phyloP scores from a whole-genome alignment of 148 eudicot genomes.

The Silene latifolia region DNA sequence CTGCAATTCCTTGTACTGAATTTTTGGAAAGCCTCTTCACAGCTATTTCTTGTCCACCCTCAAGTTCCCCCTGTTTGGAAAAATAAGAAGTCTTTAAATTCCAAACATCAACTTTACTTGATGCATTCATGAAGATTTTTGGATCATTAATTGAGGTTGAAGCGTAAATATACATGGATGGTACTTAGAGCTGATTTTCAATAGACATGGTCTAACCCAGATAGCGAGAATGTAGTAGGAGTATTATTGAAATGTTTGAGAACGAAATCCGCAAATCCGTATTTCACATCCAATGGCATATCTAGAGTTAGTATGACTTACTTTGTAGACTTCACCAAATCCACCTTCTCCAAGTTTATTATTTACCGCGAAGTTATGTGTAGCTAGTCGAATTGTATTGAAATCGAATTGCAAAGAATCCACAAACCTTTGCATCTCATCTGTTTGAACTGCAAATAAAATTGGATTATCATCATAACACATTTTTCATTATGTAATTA shows the following conservation, averaged over 20 bases:
- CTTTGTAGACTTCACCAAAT: conserved; percentile 18
- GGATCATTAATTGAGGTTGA: no score
- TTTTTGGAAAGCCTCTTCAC: conserved; percentile 17
- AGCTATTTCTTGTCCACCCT: conserved; percentile 13
- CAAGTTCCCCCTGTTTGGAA: conserved; percentile 2
- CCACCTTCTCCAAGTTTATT: conserved; percentile 17
- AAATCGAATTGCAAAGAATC: conserved; percentile 10
- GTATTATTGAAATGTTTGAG: no score
- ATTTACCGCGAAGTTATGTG: conserved; percentile 4
- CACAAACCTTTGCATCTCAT: conserved; percentile 8
- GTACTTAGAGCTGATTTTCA: no score
- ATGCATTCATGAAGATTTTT: no score
- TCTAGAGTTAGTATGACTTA: not conserved
- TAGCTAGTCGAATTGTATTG: conserved; percentile 9
- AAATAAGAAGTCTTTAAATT: no score
- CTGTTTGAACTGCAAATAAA: conserved; percentile 3
- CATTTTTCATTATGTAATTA: no score
- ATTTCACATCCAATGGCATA: not conserved
- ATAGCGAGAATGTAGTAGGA: no score
- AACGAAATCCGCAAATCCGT: no score
- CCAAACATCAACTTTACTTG: no score
- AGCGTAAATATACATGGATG: no score
- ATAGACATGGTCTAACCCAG: no score
- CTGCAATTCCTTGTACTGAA: conserved; percentile 14
- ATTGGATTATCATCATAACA: not conserved